phyloP scores from a whole-genome alignment of 768 basidiomycete genomes.

The Psilocybe cyanescens region DNA sequence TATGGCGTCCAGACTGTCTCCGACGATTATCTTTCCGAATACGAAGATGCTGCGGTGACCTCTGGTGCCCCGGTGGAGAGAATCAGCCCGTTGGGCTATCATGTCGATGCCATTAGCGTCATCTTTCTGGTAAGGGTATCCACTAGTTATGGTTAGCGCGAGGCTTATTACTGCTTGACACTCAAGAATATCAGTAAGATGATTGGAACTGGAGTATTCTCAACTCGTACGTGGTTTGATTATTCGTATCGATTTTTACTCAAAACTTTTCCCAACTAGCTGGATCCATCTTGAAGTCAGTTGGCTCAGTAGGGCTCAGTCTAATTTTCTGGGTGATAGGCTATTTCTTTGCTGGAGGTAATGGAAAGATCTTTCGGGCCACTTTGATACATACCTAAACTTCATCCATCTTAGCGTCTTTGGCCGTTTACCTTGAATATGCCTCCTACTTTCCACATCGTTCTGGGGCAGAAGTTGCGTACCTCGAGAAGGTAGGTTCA shows the following conservation, averaged over 20 bases:
- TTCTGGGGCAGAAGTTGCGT: constrained; percentile 53
- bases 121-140: not conserved
- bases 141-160: not conserved
- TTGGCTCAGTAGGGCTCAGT: constrained; percentile 42
- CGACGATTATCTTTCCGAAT: not conserved
- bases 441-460: constrained; percentile 51
- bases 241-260: not conserved
- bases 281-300: constrained; percentile 38
- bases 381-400: not conserved
- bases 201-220: constrained; percentile 12
- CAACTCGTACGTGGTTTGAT: not conserved
- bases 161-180: not conserved
- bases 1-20: not conserved
- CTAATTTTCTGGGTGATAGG: constrained; percentile 46
- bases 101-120: constrained; percentile 6
- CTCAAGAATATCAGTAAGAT: constrained; percentile 7
- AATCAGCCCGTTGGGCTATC: constrained; percentile 6
- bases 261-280: constrained; percentile 19
- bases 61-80: constrained; percentile 6
- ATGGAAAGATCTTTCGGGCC: not conserved
- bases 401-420: constrained; percentile 24
- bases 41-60: constrained; percentile 10
- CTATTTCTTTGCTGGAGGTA: constrained; percentile 37
- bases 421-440: constrained; percentile 47
- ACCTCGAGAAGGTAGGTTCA: constrained; percentile 41